A percentile compares a stretch with the other conserved stretches of the same genome.
Evolutionary conservation across 192 early-diverging fungal genomes (phyloP).

Genomic region (Backusella tarrabulga): DNA sequence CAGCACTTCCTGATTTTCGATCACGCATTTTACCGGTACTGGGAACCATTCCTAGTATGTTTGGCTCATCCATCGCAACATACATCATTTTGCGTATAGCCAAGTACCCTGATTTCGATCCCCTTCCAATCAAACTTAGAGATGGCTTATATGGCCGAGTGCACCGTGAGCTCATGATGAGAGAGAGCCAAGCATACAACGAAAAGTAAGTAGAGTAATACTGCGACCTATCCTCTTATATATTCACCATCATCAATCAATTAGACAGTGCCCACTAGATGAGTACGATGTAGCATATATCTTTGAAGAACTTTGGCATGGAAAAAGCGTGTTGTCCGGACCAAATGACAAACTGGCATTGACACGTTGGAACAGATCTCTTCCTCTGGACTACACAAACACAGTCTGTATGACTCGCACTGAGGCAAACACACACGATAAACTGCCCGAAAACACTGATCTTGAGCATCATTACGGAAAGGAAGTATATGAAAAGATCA

Average conservation of each 20-base stretch:
- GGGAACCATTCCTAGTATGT: constrained; percentile 89
- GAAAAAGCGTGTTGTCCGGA: constrained; percentile 75
- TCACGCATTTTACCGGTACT: constrained; percentile 81
- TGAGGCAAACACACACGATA: constrained; percentile 69
- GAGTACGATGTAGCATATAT: constrained; percentile 79
- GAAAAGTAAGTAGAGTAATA: constrained; percentile 37
- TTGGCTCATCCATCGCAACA: constrained; percentile 90
- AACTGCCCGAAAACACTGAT: constrained; percentile 40
- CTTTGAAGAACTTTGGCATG: constrained; percentile 88
- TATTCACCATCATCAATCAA: no score
- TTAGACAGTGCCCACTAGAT: constrained; percentile 52
- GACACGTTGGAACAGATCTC: constrained; percentile 70
- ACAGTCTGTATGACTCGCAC: constrained; percentile 81
- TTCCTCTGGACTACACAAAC: constrained; percentile 71
- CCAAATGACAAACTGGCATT: constrained; percentile 71
- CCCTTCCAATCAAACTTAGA: constrained; percentile 72
- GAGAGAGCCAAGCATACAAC: constrained; percentile 40
- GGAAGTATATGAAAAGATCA: constrained; percentile 22
- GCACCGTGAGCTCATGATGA: constrained; percentile 68
- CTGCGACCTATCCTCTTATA: neutral
- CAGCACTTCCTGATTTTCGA: constrained; percentile 92
- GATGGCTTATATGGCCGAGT: constrained; percentile 71
- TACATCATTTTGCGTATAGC: constrained; percentile 74
- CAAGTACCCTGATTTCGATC: constrained; percentile 53
- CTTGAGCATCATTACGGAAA: constrained; percentile 51